Evolutionary conservation across 2,329 filamentous ascomycete species (phyloP).

Genomic region (Fusarium mexicanum): DNA sequence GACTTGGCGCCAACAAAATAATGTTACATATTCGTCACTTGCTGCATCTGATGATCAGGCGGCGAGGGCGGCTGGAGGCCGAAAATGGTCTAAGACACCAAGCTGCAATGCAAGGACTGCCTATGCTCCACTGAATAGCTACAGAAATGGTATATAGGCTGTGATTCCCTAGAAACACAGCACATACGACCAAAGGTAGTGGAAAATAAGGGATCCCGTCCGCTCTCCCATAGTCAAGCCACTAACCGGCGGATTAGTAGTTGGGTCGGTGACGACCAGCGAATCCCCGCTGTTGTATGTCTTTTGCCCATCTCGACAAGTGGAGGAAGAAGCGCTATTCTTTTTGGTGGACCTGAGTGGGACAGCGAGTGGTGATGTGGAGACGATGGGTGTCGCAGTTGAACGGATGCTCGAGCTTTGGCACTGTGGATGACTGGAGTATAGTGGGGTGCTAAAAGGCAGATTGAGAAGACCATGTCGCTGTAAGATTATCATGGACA

Average conservation of each 20-base stretch:
- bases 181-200: constrained; percentile 10
- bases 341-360: background rate
- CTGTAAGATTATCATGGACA: rapidly evolving
- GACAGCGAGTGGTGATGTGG: background rate
- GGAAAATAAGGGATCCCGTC: constrained; percentile 17
- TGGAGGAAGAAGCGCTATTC: background rate
- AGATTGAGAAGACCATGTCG: background rate
- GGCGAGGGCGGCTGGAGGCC: no score
- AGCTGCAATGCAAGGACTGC: no score
- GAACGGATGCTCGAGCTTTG: rapidly evolving
- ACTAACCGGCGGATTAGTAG: constrained; percentile 19
- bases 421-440: rapidly evolving
- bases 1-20: no score
- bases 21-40: no score
- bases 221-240: constrained; percentile 18
- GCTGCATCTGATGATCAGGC: no score
- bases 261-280: constrained; percentile 21
- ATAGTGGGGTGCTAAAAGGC: no score
- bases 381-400: no score
- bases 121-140: no score
- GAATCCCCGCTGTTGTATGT: constrained; percentile 24
- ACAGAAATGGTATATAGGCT: no score
- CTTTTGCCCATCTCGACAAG: background rate
- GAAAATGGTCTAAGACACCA: no score
- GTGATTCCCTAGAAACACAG: no score